Evolutionary conservation across 768 basidiomycete genomes (phyloP).

Genomic region (Calocera viscosa): DNA sequence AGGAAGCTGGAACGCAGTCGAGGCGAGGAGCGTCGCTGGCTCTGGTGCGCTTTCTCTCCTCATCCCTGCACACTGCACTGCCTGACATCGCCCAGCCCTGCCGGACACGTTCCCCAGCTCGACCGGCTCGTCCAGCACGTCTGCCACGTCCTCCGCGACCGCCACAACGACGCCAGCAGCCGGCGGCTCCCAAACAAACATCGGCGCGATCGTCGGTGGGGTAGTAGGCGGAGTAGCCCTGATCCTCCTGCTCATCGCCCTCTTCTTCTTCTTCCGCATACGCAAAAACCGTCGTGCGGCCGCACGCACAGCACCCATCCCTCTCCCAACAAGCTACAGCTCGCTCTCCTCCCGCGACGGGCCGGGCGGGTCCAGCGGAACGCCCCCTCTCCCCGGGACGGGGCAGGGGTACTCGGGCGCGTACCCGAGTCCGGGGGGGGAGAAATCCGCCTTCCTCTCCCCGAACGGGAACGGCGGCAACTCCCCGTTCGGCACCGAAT

Average conservation of each 20-base stretch:
- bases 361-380: too few relatives aligned
- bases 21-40: neutral
- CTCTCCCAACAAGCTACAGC: neutral
- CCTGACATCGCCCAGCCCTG: neutral
- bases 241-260: neutral
- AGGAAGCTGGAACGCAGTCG: neutral
- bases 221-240: slow-evolving; percentile 9
- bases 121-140: neutral
- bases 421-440: neutral
- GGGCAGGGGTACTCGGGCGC: neutral
- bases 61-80: neutral
- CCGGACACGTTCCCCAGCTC: slow-evolving; percentile 8
- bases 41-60: neutral
- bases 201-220: slow-evolving; percentile 10
- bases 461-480: too few relatives aligned
- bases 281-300: neutral
- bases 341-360: too few relatives aligned
- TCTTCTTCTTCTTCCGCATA: slow-evolving; percentile 6
- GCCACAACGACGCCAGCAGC: neutral
- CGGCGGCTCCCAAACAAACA: slow-evolving; percentile 20
- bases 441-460: slow-evolving; percentile 1
- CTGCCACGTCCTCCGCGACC: neutral
- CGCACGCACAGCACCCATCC: neutral
- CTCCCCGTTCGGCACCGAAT: too few relatives aligned
- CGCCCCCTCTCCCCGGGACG: neutral